A percentile compares a stretch with the other conserved stretches of the same genome.
These are phyloP conservation scores for Talaromyces ruber DNA, from an alignment of 495 filamentous ascomycete species.

Conservation along the genomic window DNA sequence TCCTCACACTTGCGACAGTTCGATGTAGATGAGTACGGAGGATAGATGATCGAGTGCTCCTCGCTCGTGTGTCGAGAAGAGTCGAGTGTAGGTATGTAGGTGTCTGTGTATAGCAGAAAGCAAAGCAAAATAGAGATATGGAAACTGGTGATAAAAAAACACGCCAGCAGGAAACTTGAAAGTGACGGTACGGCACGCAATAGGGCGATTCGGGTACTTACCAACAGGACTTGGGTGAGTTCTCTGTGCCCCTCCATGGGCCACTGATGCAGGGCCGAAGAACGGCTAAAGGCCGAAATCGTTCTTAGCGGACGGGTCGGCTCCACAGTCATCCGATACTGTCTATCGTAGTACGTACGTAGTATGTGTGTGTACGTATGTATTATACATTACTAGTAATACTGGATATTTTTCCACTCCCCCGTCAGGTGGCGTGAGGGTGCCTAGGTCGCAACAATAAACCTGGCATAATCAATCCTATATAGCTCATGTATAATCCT, in stretches of 20 bases:
- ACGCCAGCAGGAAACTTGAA: background rate
- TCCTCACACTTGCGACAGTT: background rate
- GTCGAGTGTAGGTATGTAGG: background rate
- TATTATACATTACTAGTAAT: background rate
- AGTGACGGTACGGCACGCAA: background rate
- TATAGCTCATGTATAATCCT: background rate
- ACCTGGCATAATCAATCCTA: background rate
- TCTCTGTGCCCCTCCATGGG: background rate
- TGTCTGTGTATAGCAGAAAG: background rate
- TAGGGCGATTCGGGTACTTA: too few relatives aligned
- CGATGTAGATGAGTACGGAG: background rate
- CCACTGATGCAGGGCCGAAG: background rate
- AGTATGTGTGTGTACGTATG: background rate
- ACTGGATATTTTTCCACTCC: background rate
- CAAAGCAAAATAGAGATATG: too few relatives aligned
- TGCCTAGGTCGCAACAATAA: background rate
- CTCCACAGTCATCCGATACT: background rate
- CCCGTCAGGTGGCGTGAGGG: background rate
- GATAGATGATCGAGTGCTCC: too few relatives aligned
- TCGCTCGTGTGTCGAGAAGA: too few relatives aligned
- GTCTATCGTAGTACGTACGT: too few relatives aligned
- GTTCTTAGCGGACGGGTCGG: background rate
- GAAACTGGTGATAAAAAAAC: background rate
- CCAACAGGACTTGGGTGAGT: too few relatives aligned
- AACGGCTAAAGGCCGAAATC: constrained; percentile 1